These are phyloP conservation scores for Graphiopsis chlorocephala DNA, from an alignment of 2,329 filamentous ascomycete genomes.

Conservation along the genomic window DNA sequence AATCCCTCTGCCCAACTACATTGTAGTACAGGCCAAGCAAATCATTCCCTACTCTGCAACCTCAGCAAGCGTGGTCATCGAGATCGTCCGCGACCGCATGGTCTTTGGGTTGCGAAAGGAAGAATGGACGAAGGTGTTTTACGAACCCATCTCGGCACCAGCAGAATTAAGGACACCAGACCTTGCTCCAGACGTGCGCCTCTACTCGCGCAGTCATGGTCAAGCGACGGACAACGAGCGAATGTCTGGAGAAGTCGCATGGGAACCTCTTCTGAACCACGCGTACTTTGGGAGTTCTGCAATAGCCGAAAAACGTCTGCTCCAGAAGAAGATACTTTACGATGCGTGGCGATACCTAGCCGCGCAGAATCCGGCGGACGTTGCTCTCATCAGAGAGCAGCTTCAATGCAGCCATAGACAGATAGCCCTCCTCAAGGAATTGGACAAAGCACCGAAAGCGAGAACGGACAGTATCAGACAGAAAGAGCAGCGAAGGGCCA, in stretches of 20 bases:
- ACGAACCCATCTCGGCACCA: neutral
- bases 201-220: neutral
- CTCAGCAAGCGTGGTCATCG: neutral
- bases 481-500: neutral
- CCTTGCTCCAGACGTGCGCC: neutral
- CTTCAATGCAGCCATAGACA: neutral
- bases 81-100: neutral
- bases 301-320: neutral
- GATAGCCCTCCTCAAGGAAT: neutral
- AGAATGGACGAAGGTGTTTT: neutral
- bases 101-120: neutral
- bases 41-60: no score
- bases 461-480: neutral
- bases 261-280: neutral
- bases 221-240: neutral
- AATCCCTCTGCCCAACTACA: neutral
- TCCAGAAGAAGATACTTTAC: neutral
- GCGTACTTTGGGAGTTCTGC: neutral
- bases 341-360: constrained; percentile 1
- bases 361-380: neutral
- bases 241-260: constrained; percentile 1
- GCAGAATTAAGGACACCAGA: neutral
- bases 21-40: no score
- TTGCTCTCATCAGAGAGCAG: neutral
- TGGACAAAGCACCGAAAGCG: neutral